Conservation (phyloP, 2,329 filamentous ascomycete species). For the Sporothrix pallida region DNA sequence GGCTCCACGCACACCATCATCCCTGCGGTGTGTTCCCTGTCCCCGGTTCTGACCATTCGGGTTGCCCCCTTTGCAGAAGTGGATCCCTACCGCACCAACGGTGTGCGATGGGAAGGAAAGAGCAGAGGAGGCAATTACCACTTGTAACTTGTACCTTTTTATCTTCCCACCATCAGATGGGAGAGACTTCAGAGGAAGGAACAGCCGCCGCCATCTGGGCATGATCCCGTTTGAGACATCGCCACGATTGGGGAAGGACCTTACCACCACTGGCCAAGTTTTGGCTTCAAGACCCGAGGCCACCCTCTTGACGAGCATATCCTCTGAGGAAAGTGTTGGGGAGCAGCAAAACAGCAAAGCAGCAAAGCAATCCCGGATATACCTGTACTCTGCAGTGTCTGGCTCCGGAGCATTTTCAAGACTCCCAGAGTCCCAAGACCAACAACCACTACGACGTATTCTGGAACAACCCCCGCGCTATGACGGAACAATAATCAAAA, state of each 20-base stretch:
- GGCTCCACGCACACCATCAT: slow-evolving; percentile 23
- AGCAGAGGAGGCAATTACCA: background rate
- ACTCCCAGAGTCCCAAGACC: background rate
- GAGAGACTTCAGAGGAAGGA: background rate
- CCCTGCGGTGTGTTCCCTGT: slow-evolving; percentile 10
- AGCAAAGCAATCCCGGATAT: background rate
- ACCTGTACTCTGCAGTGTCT: background rate
- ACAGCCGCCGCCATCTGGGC: slow-evolving; percentile 3
- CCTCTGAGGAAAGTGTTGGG: background rate
- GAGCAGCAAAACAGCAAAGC: background rate
- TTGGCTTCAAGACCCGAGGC: background rate
- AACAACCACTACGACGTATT: background rate
- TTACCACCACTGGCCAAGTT: background rate
- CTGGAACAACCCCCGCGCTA: slow-evolving; percentile 25
- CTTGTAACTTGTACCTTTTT: background rate
- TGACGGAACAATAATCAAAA: slow-evolving; percentile 12
- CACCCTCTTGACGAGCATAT: background rate
- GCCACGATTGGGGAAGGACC: background rate
- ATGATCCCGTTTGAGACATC: slow-evolving; percentile 11
- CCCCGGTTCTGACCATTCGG: slow-evolving; percentile 33
- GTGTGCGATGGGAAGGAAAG: slow-evolving; percentile 20
- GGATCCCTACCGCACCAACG: slow-evolving; percentile 31
- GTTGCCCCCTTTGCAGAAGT: slow-evolving; percentile 32
- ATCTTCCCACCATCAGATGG: background rate
- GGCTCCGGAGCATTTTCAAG: background rate